Conservation (phyloP, 1,284 basidiomycete species). For the Mycena citricolor region DNA sequence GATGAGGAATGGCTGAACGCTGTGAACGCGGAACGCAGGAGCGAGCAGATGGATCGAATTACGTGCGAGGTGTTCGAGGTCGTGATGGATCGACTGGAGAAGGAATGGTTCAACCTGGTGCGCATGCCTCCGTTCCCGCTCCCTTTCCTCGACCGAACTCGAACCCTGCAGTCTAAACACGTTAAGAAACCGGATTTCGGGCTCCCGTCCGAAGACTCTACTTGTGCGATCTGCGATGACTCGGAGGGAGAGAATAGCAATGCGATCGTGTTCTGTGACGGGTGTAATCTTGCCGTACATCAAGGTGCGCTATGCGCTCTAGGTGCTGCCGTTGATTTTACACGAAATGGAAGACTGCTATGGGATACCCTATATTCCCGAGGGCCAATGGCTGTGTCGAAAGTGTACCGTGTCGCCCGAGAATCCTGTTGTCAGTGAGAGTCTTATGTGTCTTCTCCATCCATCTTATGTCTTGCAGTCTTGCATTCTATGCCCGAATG, state of each 20-base stretch:
- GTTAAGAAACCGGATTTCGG: slow-evolving; percentile 83
- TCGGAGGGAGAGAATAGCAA: slow-evolving; percentile 99
- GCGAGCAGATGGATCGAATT: slow-evolving; percentile 73
- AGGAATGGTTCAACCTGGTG: slow-evolving; percentile 98
- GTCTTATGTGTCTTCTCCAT: not conserved
- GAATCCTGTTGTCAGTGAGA: slow-evolving; percentile 79
- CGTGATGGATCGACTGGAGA: slow-evolving; percentile 96
- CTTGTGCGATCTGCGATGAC: slow-evolving; percentile 97
- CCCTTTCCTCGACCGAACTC: too few species aligned
- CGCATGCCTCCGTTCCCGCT: too few species aligned
- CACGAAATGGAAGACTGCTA: slow-evolving; percentile 77
- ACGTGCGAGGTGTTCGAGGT: slow-evolving; percentile 92
- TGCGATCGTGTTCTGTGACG: slow-evolving; percentile 99
- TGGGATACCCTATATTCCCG: slow-evolving; percentile 98
- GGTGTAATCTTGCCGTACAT: slow-evolving; percentile 98
- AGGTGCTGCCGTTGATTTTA: too few species aligned
- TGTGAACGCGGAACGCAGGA: slow-evolving; percentile 82
- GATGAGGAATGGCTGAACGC: slow-evolving; percentile 95
- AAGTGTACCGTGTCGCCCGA: slow-evolving; percentile 99
- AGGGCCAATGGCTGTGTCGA: slow-evolving; percentile 98
- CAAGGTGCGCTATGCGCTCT: slow-evolving; percentile 76
- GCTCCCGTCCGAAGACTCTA: slow-evolving; percentile 89
- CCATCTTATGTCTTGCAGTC: slow-evolving; percentile 48
- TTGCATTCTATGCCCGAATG: slow-evolving; percentile 93
- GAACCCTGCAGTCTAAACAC: slow-evolving; percentile 71